phyloP scores from a whole-genome alignment of 2,329 filamentous ascomycete species.

The Aaosphaeria arxii region DNA sequence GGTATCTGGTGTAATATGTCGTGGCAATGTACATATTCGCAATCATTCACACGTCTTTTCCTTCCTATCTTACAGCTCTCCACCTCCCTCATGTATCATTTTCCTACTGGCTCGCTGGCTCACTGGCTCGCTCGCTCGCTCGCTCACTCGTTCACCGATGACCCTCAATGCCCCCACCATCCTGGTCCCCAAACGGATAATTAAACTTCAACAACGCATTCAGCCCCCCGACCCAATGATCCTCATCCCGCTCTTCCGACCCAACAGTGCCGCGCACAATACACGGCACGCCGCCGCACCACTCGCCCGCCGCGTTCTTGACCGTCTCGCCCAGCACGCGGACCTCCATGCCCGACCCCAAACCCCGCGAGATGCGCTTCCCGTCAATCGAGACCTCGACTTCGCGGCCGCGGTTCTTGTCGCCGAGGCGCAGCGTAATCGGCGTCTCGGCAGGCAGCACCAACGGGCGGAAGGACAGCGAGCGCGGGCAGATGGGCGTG shows the following conservation, averaged over 20 bases:
- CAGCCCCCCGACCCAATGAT: conserved; percentile 94
- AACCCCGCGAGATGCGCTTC: conserved; percentile 40
- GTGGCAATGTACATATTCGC: no score
- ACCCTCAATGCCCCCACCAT: conserved; percentile 2
- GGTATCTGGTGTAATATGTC: no score
- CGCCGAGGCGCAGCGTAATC: conserved; percentile 76
- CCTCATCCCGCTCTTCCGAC: conserved; percentile 57
- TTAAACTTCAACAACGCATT: conserved; percentile 97
- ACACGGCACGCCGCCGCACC: conserved; percentile 83
- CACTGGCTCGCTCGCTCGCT: neutral
- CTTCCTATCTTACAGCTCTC: no score
- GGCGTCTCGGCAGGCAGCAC: conserved; percentile 84
- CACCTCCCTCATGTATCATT: no score
- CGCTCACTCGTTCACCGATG: no score
- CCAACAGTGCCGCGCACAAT: conserved; percentile 65
- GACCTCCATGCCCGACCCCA: conserved; percentile 63
- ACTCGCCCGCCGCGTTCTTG: conserved; percentile 41
- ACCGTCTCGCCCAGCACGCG: conserved; percentile 85
- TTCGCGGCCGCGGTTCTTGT: conserved; percentile 50
- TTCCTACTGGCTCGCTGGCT: neutral
- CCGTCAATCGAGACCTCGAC: conserved; percentile 52
- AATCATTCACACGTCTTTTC: no score
- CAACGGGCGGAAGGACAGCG: conserved; percentile 85
- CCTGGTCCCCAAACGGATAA: conserved; percentile 76
- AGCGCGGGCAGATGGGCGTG: conserved; percentile 91